Evolutionary conservation across 2,329 filamentous ascomycete genomes (phyloP).

Genomic region (Periglandula ipomoeae): DNA sequence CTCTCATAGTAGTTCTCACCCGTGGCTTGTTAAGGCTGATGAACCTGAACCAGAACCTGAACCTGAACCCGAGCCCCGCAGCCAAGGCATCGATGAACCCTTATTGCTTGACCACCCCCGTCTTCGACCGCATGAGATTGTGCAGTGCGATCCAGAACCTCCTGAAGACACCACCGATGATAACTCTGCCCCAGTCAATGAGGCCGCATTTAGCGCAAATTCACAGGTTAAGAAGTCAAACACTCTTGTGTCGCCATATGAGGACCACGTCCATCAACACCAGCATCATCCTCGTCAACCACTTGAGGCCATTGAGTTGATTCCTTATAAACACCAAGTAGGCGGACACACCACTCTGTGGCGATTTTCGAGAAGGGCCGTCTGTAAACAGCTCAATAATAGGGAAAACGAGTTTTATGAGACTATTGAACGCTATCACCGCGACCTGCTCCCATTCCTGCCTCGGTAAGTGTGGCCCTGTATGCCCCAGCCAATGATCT

Average conservation of each 20-base stretch:
- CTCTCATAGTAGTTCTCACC: slow-evolving; percentile 30
- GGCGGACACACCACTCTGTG: slow-evolving; percentile 95
- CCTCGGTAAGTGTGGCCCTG: slow-evolving; percentile 64
- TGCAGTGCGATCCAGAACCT: slow-evolving; percentile 21
- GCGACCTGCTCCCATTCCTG: slow-evolving; percentile 80
- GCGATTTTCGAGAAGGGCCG: slow-evolving; percentile 86
- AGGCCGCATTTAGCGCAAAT: slow-evolving; percentile 28
- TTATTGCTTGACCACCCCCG: slow-evolving; percentile 16
- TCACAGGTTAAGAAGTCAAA: slow-evolving; percentile 20
- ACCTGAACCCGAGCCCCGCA: slow-evolving; percentile 18
- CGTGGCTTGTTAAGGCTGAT: slow-evolving; percentile 51
- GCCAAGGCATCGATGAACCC: slow-evolving; percentile 14
- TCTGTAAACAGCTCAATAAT: slow-evolving; percentile 98
- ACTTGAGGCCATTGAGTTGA: slow-evolving; percentile 85
- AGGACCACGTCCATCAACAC: slow-evolving; percentile 42
- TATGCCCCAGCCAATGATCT: no score
- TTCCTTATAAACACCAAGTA: slow-evolving; percentile 95
- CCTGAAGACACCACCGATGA: slow-evolving; percentile 28
- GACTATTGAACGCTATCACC: slow-evolving; percentile 83
- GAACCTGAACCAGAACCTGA: slow-evolving; percentile 33
- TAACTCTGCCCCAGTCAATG: slow-evolving; percentile 29
- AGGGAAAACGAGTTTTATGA: slow-evolving; percentile 99
- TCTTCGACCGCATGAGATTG: slow-evolving; percentile 21
- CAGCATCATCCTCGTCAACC: slow-evolving; percentile 48
- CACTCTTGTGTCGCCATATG: slow-evolving; percentile 31